A percentile compares a stretch with the other conserved stretches of the same genome.
Conservation (phyloP, 495 filamentous ascomycete genomes). For the Hypomontagnella monticulosa region DNA sequence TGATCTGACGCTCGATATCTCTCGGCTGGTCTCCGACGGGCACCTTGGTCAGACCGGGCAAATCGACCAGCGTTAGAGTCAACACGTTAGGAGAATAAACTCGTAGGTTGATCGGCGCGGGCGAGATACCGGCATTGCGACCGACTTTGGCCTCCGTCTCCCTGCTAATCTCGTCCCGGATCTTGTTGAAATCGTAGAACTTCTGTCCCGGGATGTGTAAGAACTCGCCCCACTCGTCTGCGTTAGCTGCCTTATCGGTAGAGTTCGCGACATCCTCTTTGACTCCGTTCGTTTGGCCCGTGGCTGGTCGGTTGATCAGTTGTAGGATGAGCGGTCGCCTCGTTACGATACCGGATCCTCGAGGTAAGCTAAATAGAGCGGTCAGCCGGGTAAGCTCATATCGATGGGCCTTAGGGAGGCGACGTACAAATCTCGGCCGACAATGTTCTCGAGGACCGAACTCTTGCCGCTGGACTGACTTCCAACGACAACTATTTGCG, state of each 20-base stretch:
- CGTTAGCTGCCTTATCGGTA: constrained; percentile 83
- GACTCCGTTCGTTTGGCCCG: constrained; percentile 76
- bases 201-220: constrained; percentile 98
- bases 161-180: constrained; percentile 95
- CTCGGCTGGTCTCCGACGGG: constrained; percentile 98
- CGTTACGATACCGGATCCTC: constrained; percentile 98
- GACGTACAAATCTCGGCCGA: constrained; percentile 96
- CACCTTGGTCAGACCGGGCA: constrained; percentile 97
- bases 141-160: constrained; percentile 98
- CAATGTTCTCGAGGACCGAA: constrained; percentile 99
- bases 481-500: constrained; percentile 98
- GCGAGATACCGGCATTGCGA: constrained; percentile 94
- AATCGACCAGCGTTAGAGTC: constrained; percentile 95
- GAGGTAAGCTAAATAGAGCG: constrained; percentile 75
- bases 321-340: constrained; percentile 95
- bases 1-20: constrained; percentile 97
- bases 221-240: constrained; percentile 99
- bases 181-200: constrained; percentile 99
- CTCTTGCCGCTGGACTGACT: constrained; percentile 99
- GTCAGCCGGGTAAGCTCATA: constrained; percentile 17
- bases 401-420: constrained; percentile 8
- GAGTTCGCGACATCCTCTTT: constrained; percentile 71
- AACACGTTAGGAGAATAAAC: constrained; percentile 99
- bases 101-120: constrained; percentile 93
- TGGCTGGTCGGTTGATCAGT: constrained; percentile 85